Evolutionary conservation across 1,284 basidiomycete species (phyloP), one percentile per base, ranked within the genome.

Genomic region (Boletus semigastroideus): DNA sequence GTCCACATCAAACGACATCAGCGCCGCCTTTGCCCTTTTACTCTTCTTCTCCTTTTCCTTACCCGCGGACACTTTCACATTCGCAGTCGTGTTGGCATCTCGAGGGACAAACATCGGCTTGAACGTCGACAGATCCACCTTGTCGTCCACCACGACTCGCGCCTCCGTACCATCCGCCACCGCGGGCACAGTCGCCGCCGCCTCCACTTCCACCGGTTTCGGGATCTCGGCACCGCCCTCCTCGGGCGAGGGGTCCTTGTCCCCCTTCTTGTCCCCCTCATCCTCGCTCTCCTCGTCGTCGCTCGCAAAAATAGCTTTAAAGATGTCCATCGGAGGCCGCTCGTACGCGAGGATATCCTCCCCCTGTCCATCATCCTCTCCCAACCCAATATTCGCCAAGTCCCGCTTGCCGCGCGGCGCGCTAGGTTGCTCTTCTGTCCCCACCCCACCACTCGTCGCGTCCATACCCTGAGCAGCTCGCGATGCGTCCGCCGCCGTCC

Each of bases 241-340:
- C 4, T 67, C 67, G 5, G 66, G 65, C 2, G 68, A 66, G 62
- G 51, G 64, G 58, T 36, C 65, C 58, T 48, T 33, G 20, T 19
- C 44, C 16, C 34, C 65, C 58, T 48, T 33, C 14, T 19, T 34
- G 11, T 46, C 71, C 72, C 17, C 76, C 2, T 89, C 88, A 1
- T 83, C 83, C 17, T 84, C 87, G 19, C 83, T 84, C 43, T 87
- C 87, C 62, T 93, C 90, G 46, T 91, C 90, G 56, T 94, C 92
- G 65, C 89, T 92, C 7, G 91, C 92, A 66, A 94, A 95, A 55
- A 95, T 94, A 1, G 92, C 93, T 68, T 96, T 96, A 78, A 98
- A 98, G 37, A 98, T 85, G 63, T 95, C 91, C 78, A 94, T 90
- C 3, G 85, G 75, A 2, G 96, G 96, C 41, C 91, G 82, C 56